Evolutionary conservation across 345 rosid genomes (phyloP), one percentile per base, ranked within the genome.

Genomic region (Gossypium turneri): DNA sequence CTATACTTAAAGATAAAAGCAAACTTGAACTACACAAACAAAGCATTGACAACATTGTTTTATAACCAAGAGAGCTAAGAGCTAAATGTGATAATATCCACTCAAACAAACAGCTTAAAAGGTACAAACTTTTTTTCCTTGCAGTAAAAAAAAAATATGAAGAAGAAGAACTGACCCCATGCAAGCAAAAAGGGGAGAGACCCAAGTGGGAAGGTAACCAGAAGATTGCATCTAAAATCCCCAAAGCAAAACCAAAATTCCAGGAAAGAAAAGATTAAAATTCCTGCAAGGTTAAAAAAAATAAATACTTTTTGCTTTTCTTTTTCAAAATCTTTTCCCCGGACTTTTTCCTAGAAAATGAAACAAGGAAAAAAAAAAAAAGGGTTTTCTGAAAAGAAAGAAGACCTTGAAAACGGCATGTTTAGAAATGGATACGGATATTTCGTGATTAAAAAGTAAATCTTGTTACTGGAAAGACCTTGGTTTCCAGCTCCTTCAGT

Each of bases 391-490:
- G 22, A 19, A 53, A 57, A 3, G 10, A 16, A 41, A 51, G 6
- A 41, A 67, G 29, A 88, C 88, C 92, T 87, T 74, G 80, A 79
- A 84, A 83, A 82, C 81, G 78, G 85, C 88, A 85, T 85, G 74
- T 75, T 81, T 78, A 81, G 41, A 75, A 57, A 55, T 22, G 24
- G 66, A 7, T 76, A 64, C 9, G 50, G 51, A 9, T 17, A 13
- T 65, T 20, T 45, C 25, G 52, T 44, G 34, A 66, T 11, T 2
- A 44, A 62, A 50, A 25, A 34, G 56, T 1, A 52, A 70, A 1
- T 69, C 67, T 71, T 82, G 79, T 77, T 66, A 79, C 72, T 25
- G 81, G 67, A 79, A 67, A 29, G 70, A 59, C 11, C n/a, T 55
- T 15, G 70, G 81, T 24, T 67, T 48, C n/a, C 19, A n/a, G 41